A percentile compares a stretch with the other conserved stretches of the same genome.
phyloP scores from a whole-genome alignment of 345 rosid species.

The Lenwebbia sp. region DNA sequence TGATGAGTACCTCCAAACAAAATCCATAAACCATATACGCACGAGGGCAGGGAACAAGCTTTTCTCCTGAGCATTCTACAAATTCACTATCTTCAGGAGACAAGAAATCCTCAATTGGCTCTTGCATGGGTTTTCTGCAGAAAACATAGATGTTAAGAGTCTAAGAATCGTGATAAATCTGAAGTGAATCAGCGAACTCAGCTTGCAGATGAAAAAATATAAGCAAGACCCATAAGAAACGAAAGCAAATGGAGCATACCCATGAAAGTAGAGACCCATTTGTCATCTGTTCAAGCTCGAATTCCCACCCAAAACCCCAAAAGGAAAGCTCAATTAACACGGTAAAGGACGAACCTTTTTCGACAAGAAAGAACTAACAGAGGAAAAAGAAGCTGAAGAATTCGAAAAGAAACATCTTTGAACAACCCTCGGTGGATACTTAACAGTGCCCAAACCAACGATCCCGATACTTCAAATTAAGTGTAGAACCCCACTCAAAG shows the following conservation, averaged over 20 bases:
- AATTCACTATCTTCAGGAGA: constrained; percentile 7
- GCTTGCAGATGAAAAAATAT: background rate
- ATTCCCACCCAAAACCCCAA: background rate
- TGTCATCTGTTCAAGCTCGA: background rate
- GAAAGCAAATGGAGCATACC: background rate
- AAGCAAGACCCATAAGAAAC: background rate
- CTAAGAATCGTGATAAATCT: background rate
- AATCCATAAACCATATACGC: constrained; percentile 16
- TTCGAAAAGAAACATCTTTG: background rate
- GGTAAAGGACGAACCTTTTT: background rate
- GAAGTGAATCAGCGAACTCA: background rate
- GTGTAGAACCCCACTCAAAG: background rate
- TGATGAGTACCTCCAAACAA: constrained; percentile 23
- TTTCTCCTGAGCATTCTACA: constrained; percentile 35
- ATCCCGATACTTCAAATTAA: background rate
- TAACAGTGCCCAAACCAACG: background rate
- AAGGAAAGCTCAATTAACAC: background rate
- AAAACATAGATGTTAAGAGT: constrained; percentile 16
- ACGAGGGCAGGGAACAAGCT: constrained; percentile 15
- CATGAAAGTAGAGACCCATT: background rate
- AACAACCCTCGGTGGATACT: background rate
- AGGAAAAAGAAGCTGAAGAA: background rate
- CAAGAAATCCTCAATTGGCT: constrained; percentile 12
- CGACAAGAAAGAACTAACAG: background rate
- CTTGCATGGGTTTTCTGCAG: constrained; percentile 29